These are phyloP conservation scores for Hanseniaspora valbyensis DNA, from an alignment of 805 yeast species.

Conservation along the genomic window DNA sequence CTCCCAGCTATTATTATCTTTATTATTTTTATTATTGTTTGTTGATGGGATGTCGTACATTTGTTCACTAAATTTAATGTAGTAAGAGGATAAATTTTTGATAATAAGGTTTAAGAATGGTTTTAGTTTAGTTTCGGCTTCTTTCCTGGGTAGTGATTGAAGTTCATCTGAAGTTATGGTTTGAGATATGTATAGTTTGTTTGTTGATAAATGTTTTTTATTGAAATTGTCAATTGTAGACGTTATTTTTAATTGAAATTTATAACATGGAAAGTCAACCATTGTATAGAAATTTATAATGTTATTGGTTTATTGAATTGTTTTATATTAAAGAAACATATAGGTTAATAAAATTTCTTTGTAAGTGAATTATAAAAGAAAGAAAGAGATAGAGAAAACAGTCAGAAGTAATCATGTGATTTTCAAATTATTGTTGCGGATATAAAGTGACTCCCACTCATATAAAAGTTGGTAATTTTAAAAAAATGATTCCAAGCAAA, in stretches of 20 bases:
- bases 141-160: not conserved
- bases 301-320: not conserved
- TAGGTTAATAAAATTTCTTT: too few relatives aligned
- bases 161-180: slow-evolving; percentile 12
- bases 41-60: not conserved
- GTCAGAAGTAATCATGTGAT: too few relatives aligned
- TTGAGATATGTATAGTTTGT: not conserved
- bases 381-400: too few relatives aligned
- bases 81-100: not conserved
- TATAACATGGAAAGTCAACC: slow-evolving; percentile 9
- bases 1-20: slow-evolving; percentile 6
- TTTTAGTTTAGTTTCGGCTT: not conserved
- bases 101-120: not conserved
- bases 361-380: too few relatives aligned
- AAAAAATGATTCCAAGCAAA: too few relatives aligned
- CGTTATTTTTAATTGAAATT: not conserved
- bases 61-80: not conserved
- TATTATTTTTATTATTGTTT: too few relatives aligned
- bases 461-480: too few relatives aligned
- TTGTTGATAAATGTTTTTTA: not conserved
- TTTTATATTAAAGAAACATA: too few relatives aligned
- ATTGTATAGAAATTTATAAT: not conserved
- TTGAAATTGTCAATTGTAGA: not conserved
- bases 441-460: too few relatives aligned
- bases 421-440: too few relatives aligned